A percentile compares a stretch with the other conserved stretches of the same genome.
phyloP scores from a whole-genome alignment of 176 grass and related monocot species.

The Melocanna baccifera region DNA sequence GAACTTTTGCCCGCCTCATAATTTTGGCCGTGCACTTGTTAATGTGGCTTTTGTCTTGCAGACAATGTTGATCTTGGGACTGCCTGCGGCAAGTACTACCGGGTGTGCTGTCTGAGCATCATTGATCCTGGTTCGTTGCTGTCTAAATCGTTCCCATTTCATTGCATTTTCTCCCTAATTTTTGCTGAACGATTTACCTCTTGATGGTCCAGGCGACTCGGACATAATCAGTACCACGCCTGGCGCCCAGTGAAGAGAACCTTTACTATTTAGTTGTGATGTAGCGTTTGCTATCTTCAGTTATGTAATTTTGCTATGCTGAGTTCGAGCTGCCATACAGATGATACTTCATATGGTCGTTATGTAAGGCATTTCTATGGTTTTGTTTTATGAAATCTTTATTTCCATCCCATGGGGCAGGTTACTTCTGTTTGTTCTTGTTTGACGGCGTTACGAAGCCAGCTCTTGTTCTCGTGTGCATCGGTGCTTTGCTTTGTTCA shows the following conservation, averaged over 20 bases:
- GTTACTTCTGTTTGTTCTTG: background rate
- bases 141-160: background rate
- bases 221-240: constrained; percentile 82
- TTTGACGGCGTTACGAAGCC: background rate
- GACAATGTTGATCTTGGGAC: constrained; percentile 98
- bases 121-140: constrained; percentile 67
- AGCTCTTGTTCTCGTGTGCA: background rate
- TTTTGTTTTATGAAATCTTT: constrained; percentile 33
- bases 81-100: constrained; percentile 88
- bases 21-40: background rate
- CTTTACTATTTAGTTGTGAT: constrained; percentile 27
- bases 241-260: constrained; percentile 60
- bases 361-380: constrained; percentile 26
- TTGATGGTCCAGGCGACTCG: constrained; percentile 70
- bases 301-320: constrained; percentile 7
- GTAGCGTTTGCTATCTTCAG: constrained; percentile 26
- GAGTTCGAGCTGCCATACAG: constrained; percentile 22
- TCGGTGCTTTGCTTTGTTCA: background rate
- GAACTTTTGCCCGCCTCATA: background rate
- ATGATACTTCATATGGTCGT: constrained; percentile 7
- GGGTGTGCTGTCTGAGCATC: constrained; percentile 94
- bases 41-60: constrained; percentile 21
- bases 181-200: background rate
- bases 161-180: background rate
- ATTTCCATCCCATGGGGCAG: background rate